Evolutionary conservation across 192 early-diverging fungal genomes (phyloP), one percentile per base, ranked within the genome.

Genomic region (Dissophora ornata): DNA sequence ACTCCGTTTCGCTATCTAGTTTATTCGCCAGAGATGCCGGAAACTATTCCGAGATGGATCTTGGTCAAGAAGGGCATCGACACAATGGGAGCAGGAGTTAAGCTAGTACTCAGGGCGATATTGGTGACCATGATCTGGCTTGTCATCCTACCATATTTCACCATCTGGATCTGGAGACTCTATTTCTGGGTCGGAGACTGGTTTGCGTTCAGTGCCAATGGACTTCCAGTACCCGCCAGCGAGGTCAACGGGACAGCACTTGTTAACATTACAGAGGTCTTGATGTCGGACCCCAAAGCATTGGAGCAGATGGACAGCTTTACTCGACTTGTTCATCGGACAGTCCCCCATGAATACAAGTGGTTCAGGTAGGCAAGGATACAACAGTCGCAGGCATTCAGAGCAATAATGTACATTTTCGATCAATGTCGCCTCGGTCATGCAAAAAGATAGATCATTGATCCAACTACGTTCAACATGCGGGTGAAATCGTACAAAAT

Each of bases 151-250:
- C 96, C 96, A 15, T 94, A 92, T 54, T 71, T 90, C 38, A 89
- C 94, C 2, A 85, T 93, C 36, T 95, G 93, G 92, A 84, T 91
- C 18, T 93, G 90, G 90, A 84, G 93, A 21, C 85, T 94, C 62
- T 94, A 91, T 71, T 96, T 95, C 60, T 93, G 90, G 92, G 85
- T 85, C 55, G 90, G 88, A 10, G 88, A 91, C 56, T 74, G 79
- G 40, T 59, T 87, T 29, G 83, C 78, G 1, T 85, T 75, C 40
- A 71, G 32, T 19, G 55, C 77, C 21, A 79, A 82, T 38, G 69
- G 81, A 28, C 22, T 69, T 38, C 30, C 57, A 18, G 50, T 64
- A 34, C 69, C 75, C 26, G 29, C 26, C 15, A 49, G 28, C 24
- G 53, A 44, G 32, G 16, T 33, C 28, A 64, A 34, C 25, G 51